These are phyloP conservation scores for Novymonas esmeraldas DNA, from an alignment of 208 protist genomes.

Conservation along the genomic window DNA sequence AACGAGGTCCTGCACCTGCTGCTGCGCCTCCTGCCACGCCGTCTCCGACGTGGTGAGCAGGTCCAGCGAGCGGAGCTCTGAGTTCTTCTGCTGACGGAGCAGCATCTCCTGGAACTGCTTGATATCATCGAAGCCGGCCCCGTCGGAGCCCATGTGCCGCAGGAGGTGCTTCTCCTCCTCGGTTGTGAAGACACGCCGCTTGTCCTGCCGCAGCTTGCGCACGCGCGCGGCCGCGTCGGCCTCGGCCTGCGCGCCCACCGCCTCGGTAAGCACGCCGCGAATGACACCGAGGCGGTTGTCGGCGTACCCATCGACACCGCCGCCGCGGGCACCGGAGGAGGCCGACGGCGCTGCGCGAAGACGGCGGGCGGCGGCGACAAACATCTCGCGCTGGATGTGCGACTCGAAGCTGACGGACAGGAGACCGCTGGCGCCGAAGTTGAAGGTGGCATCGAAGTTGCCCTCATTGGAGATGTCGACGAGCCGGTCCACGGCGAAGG, in stretches of 20 bases:
- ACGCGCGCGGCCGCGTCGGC: slow-evolving; percentile 76
- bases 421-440: slow-evolving; percentile 83
- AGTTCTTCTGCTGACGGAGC: slow-evolving; percentile 67
- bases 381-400: slow-evolving; percentile 91
- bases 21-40: slow-evolving; percentile 58
- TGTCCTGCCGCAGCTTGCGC: slow-evolving; percentile 68
- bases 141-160: slow-evolving; percentile 45
- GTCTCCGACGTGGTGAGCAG: slow-evolving; percentile 54
- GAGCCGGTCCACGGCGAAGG: slow-evolving; percentile 76
- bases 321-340: neutral
- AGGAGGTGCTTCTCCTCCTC: slow-evolving; percentile 82
- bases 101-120: slow-evolving; percentile 69
- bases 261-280: slow-evolving; percentile 70
- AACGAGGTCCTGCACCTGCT: slow-evolving; percentile 60
- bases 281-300: slow-evolving; percentile 31
- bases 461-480: slow-evolving; percentile 71
- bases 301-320: slow-evolving; percentile 8
- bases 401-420: slow-evolving; percentile 86
- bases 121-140: slow-evolving; percentile 77
- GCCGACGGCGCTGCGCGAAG: slow-evolving; percentile 38
- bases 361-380: slow-evolving; percentile 65
- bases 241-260: slow-evolving; percentile 57
- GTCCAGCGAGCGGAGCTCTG: slow-evolving; percentile 74
- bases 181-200: slow-evolving; percentile 59
- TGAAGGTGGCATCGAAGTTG: slow-evolving; percentile 84